Evolutionary conservation across 2,329 filamentous ascomycete species (phyloP).

Genomic region (Diplodia mutila): DNA sequence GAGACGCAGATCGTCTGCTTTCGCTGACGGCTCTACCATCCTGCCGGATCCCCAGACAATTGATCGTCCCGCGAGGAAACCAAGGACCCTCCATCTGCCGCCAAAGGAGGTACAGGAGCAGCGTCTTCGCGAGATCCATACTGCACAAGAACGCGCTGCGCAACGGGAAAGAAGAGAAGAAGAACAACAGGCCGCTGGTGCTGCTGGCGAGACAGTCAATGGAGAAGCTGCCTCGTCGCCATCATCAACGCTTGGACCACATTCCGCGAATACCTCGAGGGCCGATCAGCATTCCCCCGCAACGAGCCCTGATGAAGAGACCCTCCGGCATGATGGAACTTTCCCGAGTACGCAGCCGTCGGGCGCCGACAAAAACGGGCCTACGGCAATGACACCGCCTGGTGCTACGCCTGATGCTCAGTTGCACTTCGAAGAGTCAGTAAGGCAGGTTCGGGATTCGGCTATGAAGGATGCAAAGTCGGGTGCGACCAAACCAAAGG

Average conservation of each 20-base stretch:
- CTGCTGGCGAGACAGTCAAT: slow-evolving; percentile 29
- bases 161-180: slow-evolving; percentile 46
- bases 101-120: slow-evolving; percentile 56
- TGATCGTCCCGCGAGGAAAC: slow-evolving; percentile 25
- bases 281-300: slow-evolving; percentile 70
- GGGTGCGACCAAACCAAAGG: background rate
- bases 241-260: slow-evolving; percentile 68
- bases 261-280: slow-evolving; percentile 73
- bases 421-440: slow-evolving; percentile 56
- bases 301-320: slow-evolving; percentile 71
- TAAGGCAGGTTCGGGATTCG: slow-evolving; percentile 51
- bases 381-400: background rate
- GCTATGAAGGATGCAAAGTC: background rate
- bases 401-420: slow-evolving; percentile 61
- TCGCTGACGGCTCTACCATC: slow-evolving; percentile 40
- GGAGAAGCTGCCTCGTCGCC: slow-evolving; percentile 52
- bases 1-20: slow-evolving; percentile 35
- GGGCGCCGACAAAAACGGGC: background rate
- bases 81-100: slow-evolving; percentile 52
- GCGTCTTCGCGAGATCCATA: slow-evolving; percentile 47
- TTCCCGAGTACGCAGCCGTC: slow-evolving; percentile 37
- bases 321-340: slow-evolving; percentile 43
- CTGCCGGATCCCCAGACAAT: slow-evolving; percentile 33
- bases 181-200: slow-evolving; percentile 36
- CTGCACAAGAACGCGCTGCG: slow-evolving; percentile 42